Evolutionary conservation across 345 rosid genomes (phyloP).

Genomic region (Heritiera littoralis): DNA sequence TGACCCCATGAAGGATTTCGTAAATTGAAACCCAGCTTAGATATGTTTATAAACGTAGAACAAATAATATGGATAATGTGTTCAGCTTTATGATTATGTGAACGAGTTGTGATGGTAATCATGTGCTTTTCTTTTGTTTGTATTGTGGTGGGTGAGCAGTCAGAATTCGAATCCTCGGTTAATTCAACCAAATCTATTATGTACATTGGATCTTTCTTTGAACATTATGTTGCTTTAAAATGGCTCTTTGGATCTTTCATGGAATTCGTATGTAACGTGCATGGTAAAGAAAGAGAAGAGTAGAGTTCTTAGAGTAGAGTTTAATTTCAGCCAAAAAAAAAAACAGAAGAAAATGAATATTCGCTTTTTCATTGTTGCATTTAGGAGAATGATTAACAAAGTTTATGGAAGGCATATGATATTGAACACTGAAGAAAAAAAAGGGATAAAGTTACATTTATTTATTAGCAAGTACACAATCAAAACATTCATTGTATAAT

Average conservation of each 20-base stretch:
- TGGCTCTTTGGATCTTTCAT: neutral
- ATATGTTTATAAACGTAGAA: neutral
- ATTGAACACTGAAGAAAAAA: neutral
- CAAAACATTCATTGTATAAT: neutral
- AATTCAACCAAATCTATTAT: neutral
- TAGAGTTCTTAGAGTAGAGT: neutral
- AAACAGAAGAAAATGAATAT: neutral
- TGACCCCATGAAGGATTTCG: slow-evolving; percentile 59
- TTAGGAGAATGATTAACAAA: neutral
- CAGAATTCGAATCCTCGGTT: neutral
- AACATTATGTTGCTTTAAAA: too few relatives aligned
- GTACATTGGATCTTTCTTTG: neutral
- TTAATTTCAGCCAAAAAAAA: too few relatives aligned
- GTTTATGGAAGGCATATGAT: neutral
- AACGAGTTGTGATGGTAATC: neutral
- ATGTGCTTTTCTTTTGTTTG: neutral
- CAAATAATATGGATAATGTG: neutral
- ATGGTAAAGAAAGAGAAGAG: too few relatives aligned
- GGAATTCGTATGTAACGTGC: neutral
- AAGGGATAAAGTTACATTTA: neutral
- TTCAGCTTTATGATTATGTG: neutral
- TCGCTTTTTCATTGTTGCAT: neutral
- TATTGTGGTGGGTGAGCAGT: too few relatives aligned
- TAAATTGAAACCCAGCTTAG: slow-evolving; percentile 19
- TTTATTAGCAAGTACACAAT: neutral